Conservation (phyloP, 495 filamentous ascomycete genomes). For the Parachaetomium inaequale region DNA sequence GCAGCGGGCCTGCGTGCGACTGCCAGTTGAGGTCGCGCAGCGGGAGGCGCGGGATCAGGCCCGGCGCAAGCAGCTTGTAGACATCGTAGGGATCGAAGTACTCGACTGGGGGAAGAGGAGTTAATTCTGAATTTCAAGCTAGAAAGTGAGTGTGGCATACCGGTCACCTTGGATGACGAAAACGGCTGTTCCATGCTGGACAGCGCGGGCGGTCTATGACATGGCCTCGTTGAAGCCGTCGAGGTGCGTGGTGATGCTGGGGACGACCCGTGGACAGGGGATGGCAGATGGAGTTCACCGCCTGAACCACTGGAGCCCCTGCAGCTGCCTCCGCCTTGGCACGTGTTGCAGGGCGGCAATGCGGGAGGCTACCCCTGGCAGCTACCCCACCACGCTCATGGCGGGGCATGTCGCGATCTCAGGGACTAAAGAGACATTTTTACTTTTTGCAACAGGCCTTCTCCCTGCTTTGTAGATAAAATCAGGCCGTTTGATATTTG, state of each 20-base stretch:
- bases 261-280: background rate
- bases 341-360: background rate
- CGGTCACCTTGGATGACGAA: slow-evolving; percentile 70
- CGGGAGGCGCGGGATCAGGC: slow-evolving; percentile 74
- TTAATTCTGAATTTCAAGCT: slow-evolving; percentile 8
- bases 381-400: slow-evolving; percentile 4
- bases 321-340: slow-evolving; percentile 5
- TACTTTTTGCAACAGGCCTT: background rate
- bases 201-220: slow-evolving; percentile 32
- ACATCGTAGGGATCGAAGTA: slow-evolving; percentile 89
- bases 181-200: slow-evolving; percentile 58
- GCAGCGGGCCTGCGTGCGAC: slow-evolving; percentile 80
- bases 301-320: background rate
- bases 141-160: slow-evolving; percentile 33
- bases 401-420: slow-evolving; percentile 17
- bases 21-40: slow-evolving; percentile 97
- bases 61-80: slow-evolving; percentile 72
- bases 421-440: slow-evolving; percentile 8
- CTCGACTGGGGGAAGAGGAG: slow-evolving; percentile 42
- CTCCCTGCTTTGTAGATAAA: background rate
- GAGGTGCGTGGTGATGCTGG: background rate
- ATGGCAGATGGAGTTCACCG: background rate
- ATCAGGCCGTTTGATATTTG: background rate
- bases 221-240: slow-evolving; percentile 23
- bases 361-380: background rate